Conservation (phyloP, 192 early-diverging fungal species). For the Coemansia sp. region DNA sequence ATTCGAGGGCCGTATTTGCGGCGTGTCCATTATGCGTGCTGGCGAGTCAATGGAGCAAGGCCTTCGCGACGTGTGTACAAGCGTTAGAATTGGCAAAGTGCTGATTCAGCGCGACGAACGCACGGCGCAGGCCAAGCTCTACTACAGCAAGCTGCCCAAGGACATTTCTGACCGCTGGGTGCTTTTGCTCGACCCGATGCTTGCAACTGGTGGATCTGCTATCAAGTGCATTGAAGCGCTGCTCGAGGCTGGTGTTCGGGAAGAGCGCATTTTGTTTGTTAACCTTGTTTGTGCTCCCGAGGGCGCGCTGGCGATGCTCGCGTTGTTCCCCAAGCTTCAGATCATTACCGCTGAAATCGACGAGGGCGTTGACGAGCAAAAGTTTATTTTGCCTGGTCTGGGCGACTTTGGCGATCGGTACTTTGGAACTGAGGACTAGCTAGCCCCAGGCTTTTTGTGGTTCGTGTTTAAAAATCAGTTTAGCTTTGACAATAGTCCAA, state of each 20-base stretch:
- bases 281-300: conserved; percentile 89
- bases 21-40: conserved; percentile 95
- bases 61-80: conserved; percentile 78
- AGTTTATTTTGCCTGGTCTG: conserved; percentile 89
- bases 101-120: conserved; percentile 95
- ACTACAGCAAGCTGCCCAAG: conserved; percentile 89
- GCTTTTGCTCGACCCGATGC: conserved; percentile 92
- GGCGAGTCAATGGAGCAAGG: conserved; percentile 93
- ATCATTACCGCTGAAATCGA: conserved; percentile 89
- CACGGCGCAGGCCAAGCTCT: conserved; percentile 86
- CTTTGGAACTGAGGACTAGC: conserved; percentile 70
- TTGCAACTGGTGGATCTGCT: conserved; percentile 94
- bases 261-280: conserved; percentile 87
- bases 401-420: conserved; percentile 94
- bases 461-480: no score
- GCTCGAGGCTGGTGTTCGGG: conserved; percentile 76
- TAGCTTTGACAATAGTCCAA: no score
- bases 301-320: conserved; percentile 72
- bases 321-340: conserved; percentile 73
- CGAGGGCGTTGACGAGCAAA: conserved; percentile 72
- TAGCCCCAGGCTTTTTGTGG: no score
- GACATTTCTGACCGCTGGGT: conserved; percentile 82
- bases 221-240: conserved; percentile 90
- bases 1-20: conserved; percentile 87
- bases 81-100: conserved; percentile 93